These are phyloP conservation scores for Coprinopsis sp. DNA, from an alignment of 768 basidiomycete genomes.

Conservation along the genomic window DNA sequence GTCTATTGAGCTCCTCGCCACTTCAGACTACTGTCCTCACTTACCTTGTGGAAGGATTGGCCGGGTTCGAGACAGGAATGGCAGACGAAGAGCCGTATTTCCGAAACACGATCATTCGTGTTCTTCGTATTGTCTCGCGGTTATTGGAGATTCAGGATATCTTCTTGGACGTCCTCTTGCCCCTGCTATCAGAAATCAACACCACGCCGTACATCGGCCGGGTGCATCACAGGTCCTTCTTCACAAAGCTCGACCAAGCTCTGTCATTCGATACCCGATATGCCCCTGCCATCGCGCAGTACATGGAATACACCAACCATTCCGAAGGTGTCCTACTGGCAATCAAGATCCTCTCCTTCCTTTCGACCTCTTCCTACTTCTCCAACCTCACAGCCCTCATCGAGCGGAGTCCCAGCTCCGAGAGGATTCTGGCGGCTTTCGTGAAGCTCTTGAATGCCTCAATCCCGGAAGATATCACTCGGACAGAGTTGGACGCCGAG, in stretches of 20 bases:
- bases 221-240: slow-evolving; percentile 61
- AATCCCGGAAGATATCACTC: slow-evolving; percentile 54
- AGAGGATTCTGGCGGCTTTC: slow-evolving; percentile 82
- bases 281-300: slow-evolving; percentile 78
- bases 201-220: slow-evolving; percentile 49
- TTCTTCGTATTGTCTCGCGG: slow-evolving; percentile 76
- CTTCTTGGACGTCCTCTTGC: slow-evolving; percentile 85
- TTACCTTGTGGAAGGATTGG: slow-evolving; percentile 77
- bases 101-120: slow-evolving; percentile 69
- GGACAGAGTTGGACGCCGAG: slow-evolving; percentile 56
- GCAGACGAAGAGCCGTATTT: slow-evolving; percentile 70
- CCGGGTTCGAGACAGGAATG: slow-evolving; percentile 67
- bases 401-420: slow-evolving; percentile 75
- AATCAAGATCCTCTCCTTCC: slow-evolving; percentile 66
- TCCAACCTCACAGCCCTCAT: slow-evolving; percentile 74
- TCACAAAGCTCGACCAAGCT: slow-evolving; percentile 70
- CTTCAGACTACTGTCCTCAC: slow-evolving; percentile 72
- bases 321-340: slow-evolving; percentile 72
- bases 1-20: slow-evolving; percentile 66
- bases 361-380: slow-evolving; percentile 65
- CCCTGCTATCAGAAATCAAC: slow-evolving; percentile 65
- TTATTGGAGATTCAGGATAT: slow-evolving; percentile 83
- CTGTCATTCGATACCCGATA: slow-evolving; percentile 64
- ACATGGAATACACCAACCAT: slow-evolving; percentile 67
- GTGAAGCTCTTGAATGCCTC: slow-evolving; percentile 60